A percentile compares a stretch with the other conserved stretches of the same genome.
phyloP scores from a whole-genome alignment of 345 rosid species.

The Clausena lansium region DNA sequence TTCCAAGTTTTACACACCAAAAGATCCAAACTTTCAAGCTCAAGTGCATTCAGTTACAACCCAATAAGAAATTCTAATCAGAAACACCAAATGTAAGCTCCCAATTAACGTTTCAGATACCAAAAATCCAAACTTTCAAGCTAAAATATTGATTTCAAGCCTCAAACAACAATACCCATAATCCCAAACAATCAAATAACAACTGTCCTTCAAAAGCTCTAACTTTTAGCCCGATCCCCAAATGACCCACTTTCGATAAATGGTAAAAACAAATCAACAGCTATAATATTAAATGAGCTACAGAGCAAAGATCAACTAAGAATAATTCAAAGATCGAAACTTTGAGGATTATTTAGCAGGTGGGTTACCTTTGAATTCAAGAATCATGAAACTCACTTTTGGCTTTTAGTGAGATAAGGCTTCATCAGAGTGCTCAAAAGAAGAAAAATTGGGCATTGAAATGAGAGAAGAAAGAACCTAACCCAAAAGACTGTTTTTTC shows the following conservation, averaged over 20 bases:
- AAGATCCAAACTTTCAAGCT: slow-evolving; percentile 19
- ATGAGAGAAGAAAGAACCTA: background rate
- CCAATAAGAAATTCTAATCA: background rate
- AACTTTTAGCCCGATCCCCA: slow-evolving; percentile 32
- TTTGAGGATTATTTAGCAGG: slow-evolving; percentile 9
- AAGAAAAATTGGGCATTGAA: background rate
- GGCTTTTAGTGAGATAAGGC: background rate
- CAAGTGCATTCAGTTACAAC: background rate
- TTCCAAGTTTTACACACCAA: slow-evolving; percentile 6
- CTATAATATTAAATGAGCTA: background rate
- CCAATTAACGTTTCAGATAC: background rate
- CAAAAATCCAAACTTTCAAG: slow-evolving; percentile 19
- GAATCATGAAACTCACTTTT: background rate
- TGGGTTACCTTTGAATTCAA: slow-evolving; percentile 31
- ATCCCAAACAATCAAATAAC: slow-evolving; percentile 12
- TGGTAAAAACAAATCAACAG: slow-evolving; percentile 1
- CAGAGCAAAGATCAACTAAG: slow-evolving; percentile 12
- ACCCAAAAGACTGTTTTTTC: background rate
- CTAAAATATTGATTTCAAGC: slow-evolving; percentile 11
- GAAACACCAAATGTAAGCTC: background rate
- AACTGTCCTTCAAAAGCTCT: slow-evolving; percentile 15
- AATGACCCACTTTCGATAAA: slow-evolving; percentile 7
- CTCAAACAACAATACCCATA: slow-evolving; percentile 24
- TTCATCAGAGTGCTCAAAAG: background rate
- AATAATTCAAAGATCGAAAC: slow-evolving; percentile 18